phyloP scores from a whole-genome alignment of 768 basidiomycete species.

The Plicaturopsis crispa region DNA sequence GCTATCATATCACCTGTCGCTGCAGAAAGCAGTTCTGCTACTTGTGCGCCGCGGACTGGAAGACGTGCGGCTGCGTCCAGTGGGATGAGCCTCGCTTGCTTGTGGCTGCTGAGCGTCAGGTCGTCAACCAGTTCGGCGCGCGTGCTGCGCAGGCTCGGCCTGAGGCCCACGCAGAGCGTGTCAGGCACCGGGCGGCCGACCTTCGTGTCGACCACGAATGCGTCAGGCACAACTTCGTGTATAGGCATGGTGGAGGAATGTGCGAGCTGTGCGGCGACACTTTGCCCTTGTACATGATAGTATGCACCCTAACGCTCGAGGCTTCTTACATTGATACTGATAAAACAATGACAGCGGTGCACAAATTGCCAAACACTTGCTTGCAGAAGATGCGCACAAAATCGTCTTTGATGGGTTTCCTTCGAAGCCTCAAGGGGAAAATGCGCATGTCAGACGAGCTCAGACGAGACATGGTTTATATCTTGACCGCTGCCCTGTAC shows the following conservation, averaged over 20 bases:
- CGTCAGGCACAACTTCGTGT: background rate
- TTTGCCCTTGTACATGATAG: background rate
- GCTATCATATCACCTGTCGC: constrained; percentile 60
- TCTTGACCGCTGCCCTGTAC: no score
- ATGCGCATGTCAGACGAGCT: no score
- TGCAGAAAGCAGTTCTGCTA: constrained; percentile 31
- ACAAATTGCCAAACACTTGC: background rate
- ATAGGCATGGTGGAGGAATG: background rate
- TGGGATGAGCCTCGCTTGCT: background rate
- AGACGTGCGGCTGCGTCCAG: constrained; percentile 13
- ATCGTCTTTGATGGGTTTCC: no score
- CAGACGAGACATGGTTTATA: no score
- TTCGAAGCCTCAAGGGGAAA: no score
- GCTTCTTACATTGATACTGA: background rate
- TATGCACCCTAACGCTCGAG: background rate
- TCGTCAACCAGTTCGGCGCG: background rate
- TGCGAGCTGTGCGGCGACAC: background rate
- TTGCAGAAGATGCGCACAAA: background rate
- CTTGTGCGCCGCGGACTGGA: constrained; percentile 17
- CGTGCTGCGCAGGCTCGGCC: background rate
- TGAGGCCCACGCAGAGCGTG: background rate
- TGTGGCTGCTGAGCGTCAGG: background rate
- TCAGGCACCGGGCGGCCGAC: background rate
- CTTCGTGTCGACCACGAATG: background rate
- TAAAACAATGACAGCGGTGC: background rate